phyloP scores from a whole-genome alignment of 2,329 filamentous ascomycete species.

The Aspergillus hiratsukae region DNA sequence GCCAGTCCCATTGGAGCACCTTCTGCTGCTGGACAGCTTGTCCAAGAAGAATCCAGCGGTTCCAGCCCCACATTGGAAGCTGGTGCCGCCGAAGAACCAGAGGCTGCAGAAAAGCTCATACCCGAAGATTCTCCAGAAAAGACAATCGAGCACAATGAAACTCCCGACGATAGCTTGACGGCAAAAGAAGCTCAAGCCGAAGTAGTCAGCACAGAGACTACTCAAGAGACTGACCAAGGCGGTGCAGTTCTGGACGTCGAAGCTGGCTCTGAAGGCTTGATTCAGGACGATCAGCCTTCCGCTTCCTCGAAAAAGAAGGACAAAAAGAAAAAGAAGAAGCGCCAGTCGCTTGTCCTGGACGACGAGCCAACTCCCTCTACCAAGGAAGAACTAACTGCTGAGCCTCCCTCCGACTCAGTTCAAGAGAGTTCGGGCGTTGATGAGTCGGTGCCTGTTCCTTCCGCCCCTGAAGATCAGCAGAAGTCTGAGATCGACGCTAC shows the following conservation, averaged over 20 bases:
- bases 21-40: background rate
- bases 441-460: background rate
- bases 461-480: background rate
- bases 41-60: background rate
- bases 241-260: background rate
- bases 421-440: background rate
- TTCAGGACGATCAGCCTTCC: background rate
- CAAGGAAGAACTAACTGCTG: background rate
- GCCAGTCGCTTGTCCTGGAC: slow-evolving; percentile 5
- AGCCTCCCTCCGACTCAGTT: background rate
- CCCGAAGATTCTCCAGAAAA: background rate
- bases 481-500: background rate
- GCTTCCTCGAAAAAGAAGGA: background rate
- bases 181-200: background rate
- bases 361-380: background rate
- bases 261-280: background rate
- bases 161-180: background rate
- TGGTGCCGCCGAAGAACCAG: background rate
- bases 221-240: background rate
- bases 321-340: slow-evolving; percentile 8
- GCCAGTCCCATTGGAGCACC: background rate
- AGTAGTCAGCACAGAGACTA: background rate
- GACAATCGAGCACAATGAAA: background rate
- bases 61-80: background rate
- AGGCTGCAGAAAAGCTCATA: background rate